phyloP scores from a whole-genome alignment of 1,284 basidiomycete species.

The Cystobasidium slooffiae region DNA sequence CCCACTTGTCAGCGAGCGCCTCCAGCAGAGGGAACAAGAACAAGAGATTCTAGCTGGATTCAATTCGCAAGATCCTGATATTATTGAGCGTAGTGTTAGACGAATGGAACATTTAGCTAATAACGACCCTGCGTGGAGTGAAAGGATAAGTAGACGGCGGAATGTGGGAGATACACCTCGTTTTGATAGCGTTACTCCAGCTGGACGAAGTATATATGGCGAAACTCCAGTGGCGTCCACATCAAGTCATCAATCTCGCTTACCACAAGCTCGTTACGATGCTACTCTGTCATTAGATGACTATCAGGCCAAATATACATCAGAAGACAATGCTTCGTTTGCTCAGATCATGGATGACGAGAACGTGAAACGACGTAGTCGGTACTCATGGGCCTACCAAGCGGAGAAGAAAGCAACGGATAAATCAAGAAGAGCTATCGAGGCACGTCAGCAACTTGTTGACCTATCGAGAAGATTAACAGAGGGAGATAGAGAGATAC shows the following conservation, averaged over 20 bases:
- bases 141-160: neutral
- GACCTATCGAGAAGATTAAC: constrained; percentile 50
- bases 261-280: constrained; percentile 58
- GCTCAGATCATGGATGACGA: constrained; percentile 85
- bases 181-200: constrained; percentile 16
- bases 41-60: constrained; percentile 62
- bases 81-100: constrained; percentile 30
- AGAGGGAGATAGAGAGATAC: constrained; percentile 49
- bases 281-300: constrained; percentile 70
- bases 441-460: constrained; percentile 51
- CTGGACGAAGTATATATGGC: constrained; percentile 18
- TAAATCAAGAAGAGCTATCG: constrained; percentile 45
- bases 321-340: constrained; percentile 93
- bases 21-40: constrained; percentile 80
- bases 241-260: neutral
- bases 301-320: constrained; percentile 88
- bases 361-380: constrained; percentile 75
- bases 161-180: constrained; percentile 10
- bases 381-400: constrained; percentile 87
- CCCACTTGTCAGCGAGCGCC: constrained; percentile 82
- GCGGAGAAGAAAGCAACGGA: constrained; percentile 76
- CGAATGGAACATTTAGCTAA: constrained; percentile 19
- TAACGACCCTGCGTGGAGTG: constrained; percentile 27
- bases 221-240: constrained; percentile 28
- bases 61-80: constrained; percentile 25